Evolutionary conservation across 805 yeast genomes (phyloP).

Genomic region (Hanseniaspora singularis): DNA sequence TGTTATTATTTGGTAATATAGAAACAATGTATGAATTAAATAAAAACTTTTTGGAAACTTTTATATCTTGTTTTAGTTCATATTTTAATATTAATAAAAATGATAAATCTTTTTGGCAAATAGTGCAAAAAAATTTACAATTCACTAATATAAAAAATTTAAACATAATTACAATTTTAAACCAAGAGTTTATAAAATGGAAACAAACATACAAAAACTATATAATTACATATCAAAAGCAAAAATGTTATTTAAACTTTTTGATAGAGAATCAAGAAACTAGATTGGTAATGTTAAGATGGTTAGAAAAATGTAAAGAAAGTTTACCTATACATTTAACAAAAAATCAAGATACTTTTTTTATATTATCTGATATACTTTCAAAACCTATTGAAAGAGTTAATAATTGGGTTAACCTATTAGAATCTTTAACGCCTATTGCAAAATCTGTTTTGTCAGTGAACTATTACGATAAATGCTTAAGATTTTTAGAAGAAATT

Average conservation of each 20-base stretch:
- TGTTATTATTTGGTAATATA: constrained; percentile 35
- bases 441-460: background rate
- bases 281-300: constrained; percentile 21
- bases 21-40: constrained; percentile 32
- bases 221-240: constrained; percentile 26
- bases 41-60: constrained; percentile 24
- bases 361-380: constrained; percentile 26
- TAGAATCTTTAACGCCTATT: constrained; percentile 13
- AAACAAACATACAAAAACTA: constrained; percentile 29
- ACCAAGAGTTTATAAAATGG: constrained; percentile 27
- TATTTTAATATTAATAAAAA: constrained; percentile 9
- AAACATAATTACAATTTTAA: constrained; percentile 26
- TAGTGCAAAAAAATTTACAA: constrained; percentile 17
- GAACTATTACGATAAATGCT: background rate
- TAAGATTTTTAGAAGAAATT: background rate
- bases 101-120: constrained; percentile 2
- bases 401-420: constrained; percentile 20
- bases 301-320: constrained; percentile 28
- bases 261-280: constrained; percentile 19
- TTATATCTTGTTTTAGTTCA: constrained; percentile 5
- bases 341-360: constrained; percentile 22
- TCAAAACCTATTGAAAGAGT: constrained; percentile 28
- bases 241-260: constrained; percentile 22
- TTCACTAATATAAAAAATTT: constrained; percentile 15
- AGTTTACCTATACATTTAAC: background rate